Evolutionary conservation across 129 eudicot genomes (phyloP), one percentile per base, ranked within the genome.

Genomic region (Logfia minima): DNA sequence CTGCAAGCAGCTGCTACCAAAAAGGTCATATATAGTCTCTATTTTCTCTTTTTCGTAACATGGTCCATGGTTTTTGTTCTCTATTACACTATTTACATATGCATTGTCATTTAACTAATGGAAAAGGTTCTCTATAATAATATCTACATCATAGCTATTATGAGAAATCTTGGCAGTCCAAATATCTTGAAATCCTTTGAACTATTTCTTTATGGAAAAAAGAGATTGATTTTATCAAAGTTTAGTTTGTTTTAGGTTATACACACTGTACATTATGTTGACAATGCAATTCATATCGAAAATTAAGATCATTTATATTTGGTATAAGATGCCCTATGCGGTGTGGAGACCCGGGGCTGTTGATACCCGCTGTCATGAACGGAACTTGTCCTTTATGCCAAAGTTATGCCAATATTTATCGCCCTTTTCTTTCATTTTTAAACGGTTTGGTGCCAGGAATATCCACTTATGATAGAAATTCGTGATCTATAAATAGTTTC

Each of bases 351-450:
- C 65, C 28, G 23, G 35, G 35, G 35, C 7, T 4, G 35, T 32
- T 32, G 35, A 32, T 32, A 32, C 35, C 35, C 35, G 11, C 5
- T 61, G 32, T 61, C 66, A 61, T 61, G 66, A 23, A 61, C 7
- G 66, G 66, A 24, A 29, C 66, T 61, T 61, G 32, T 61, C 11
- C 23, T 10, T 65, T 45, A 65, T 65, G 70, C 70, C 70, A 65
- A 65, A 65, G 10, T 16, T 65, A 18, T 65, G 7, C 70, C 45
- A 16, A 31, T 65, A 19, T 56, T 65, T 31, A 28, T 28, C 24
- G 21, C 1, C 10, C 45, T 31, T 29, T 17, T 31, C 70, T 17
- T 17, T 31, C 70, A 31, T 65, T 5, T 17, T 10, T 16, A 65
- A 31, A 28, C 11, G 21, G 32, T 28, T 45, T 45, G 70, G 45